Conservation (phyloP, 441 rosid species). For the Arabidopsis lyrata region DNA sequence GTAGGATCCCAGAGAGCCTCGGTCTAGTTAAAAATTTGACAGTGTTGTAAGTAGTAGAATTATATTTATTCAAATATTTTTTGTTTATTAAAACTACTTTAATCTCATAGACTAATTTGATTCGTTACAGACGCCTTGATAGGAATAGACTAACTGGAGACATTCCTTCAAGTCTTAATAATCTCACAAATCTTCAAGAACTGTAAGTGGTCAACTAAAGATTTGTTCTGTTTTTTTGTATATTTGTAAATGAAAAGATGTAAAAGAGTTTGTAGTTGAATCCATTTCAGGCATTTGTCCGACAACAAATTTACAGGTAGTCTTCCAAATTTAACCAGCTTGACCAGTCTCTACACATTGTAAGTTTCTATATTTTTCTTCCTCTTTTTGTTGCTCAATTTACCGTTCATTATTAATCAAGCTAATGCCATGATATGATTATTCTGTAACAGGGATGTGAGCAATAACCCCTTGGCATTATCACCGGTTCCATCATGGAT, state of each 20-base stretch:
- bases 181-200: constrained; percentile 54
- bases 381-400: neutral
- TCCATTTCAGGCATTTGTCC: constrained; percentile 65
- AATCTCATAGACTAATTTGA: constrained; percentile 1
- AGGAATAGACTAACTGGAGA: constrained; percentile 55
- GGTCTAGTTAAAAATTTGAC: constrained; percentile 60
- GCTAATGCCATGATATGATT: neutral
- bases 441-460: constrained; percentile 65
- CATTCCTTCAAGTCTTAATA: constrained; percentile 62
- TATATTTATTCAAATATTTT: no score
- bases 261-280: constrained; percentile 7
- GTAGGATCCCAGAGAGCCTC: constrained; percentile 64
- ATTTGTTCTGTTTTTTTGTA: neutral
- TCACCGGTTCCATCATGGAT: constrained; percentile 69
- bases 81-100: neutral
- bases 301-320: constrained; percentile 63
- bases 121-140: constrained; percentile 69
- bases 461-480: constrained; percentile 59
- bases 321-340: constrained; percentile 64
- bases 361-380: constrained; percentile 48
- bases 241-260: neutral
- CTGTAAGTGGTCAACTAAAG: constrained; percentile 57
- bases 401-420: neutral
- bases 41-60: constrained; percentile 61
- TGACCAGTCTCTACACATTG: constrained; percentile 58